phyloP scores from a whole-genome alignment of 1,284 basidiomycete genomes.

The Fomitopsis pinicola region DNA sequence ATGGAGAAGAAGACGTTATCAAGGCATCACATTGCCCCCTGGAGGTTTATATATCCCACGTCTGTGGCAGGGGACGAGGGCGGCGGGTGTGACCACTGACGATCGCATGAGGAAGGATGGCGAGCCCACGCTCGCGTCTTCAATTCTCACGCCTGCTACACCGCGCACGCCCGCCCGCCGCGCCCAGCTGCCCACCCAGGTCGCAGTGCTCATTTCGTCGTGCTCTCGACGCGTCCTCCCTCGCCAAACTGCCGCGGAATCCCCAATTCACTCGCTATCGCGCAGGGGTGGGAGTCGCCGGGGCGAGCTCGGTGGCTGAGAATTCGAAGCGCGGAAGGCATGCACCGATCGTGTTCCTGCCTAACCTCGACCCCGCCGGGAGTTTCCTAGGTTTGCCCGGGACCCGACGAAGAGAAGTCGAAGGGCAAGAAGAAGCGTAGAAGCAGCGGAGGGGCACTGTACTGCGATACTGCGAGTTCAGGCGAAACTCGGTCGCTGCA shows the following conservation, averaged over 20 bases:
- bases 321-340: background rate
- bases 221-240: background rate
- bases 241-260: background rate
- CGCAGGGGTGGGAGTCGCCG: background rate
- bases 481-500: background rate
- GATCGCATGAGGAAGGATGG: constrained; percentile 7
- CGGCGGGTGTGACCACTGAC: constrained; percentile 6
- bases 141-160: constrained; percentile 35
- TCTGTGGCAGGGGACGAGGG: background rate
- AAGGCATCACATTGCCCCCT: background rate
- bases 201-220: background rate
- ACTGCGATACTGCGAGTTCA: background rate
- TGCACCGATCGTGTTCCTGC: background rate
- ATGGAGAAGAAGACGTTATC: constrained; percentile 1
- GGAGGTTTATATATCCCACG: constrained; percentile 12
- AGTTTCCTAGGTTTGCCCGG: background rate
- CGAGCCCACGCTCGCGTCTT: constrained; percentile 38
- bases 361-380: background rate
- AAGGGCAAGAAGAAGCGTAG: background rate
- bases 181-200: too few species aligned
- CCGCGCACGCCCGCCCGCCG: background rate
- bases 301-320: background rate
- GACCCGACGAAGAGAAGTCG: background rate
- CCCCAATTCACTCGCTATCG: background rate
- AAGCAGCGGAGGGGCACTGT: background rate